These are phyloP conservation scores for Neurospora tetraspora DNA, from an alignment of 495 filamentous ascomycete species.

Conservation along the genomic window DNA sequence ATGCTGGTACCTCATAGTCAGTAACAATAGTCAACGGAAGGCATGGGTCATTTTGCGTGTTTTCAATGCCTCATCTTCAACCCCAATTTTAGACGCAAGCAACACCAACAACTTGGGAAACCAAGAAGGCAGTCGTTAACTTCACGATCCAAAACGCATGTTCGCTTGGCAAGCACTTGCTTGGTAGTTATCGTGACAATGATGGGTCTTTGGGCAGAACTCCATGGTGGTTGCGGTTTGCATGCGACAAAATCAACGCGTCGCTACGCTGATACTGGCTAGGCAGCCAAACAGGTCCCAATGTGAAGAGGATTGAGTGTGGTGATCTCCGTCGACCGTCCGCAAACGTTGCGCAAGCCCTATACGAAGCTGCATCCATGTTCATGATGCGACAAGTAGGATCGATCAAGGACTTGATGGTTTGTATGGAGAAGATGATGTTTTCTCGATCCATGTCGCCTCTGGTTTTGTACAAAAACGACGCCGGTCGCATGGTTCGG, in stretches of 20 bases:
- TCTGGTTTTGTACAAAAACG: not conserved
- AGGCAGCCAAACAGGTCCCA: not conserved
- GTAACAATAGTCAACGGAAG: not conserved
- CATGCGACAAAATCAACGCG: not conserved
- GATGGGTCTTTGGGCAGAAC: not conserved
- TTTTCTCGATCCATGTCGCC: not conserved
- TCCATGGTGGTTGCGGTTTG: not conserved
- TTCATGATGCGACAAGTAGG: not conserved
- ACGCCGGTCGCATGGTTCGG: not conserved
- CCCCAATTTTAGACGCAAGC: not conserved
- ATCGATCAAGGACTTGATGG: not conserved
- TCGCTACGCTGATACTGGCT: not conserved
- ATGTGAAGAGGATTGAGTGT: not conserved
- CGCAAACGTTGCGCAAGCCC: not conserved
- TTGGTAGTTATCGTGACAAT: not conserved
- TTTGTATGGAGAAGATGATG: not conserved
- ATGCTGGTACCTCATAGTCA: not conserved
- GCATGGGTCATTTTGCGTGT: not conserved
- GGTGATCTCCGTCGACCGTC: not conserved
- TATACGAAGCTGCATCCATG: not conserved
- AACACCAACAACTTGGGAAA: not conserved
- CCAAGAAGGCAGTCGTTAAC: not conserved
- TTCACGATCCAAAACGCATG: not conserved
- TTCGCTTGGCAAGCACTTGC: not conserved
- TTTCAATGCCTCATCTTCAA: not conserved